phyloP scores from a whole-genome alignment of 176 grass and related monocot species.

The Aegilops sharonensis region DNA sequence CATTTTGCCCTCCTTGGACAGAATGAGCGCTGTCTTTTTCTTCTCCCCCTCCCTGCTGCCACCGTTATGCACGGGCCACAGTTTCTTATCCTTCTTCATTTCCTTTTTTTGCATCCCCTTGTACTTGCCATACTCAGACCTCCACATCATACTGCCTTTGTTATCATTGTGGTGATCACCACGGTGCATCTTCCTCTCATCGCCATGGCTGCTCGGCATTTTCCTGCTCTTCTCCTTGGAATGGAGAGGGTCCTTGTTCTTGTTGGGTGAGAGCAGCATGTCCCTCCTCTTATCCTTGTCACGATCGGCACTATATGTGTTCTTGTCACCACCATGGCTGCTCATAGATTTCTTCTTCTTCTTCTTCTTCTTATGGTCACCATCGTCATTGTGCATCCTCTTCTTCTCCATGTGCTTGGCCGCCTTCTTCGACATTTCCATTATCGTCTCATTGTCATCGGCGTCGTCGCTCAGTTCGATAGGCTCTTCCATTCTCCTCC shows the following conservation, averaged over 20 bases:
- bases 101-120: background rate
- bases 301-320: background rate
- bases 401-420: background rate
- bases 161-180: background rate
- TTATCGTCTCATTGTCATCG: background rate
- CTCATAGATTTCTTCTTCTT: background rate
- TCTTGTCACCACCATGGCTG: background rate
- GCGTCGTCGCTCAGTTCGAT: background rate
- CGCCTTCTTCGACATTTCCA: background rate
- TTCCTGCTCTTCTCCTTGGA: slow-evolving; percentile 7
- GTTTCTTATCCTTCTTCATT: slow-evolving; percentile 16
- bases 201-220: background rate
- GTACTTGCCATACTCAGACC: background rate
- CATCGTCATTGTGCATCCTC: background rate
- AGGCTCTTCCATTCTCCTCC: background rate
- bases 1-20: slow-evolving; percentile 6
- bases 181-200: background rate
- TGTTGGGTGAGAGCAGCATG: background rate
- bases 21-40: background rate
- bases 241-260: background rate
- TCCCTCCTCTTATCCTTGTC: background rate
- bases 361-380: background rate
- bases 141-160: background rate
- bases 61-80: background rate
- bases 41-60: background rate